Conservation (phyloP, 495 filamentous ascomycete species). For the Lichenothelia convexa region DNA sequence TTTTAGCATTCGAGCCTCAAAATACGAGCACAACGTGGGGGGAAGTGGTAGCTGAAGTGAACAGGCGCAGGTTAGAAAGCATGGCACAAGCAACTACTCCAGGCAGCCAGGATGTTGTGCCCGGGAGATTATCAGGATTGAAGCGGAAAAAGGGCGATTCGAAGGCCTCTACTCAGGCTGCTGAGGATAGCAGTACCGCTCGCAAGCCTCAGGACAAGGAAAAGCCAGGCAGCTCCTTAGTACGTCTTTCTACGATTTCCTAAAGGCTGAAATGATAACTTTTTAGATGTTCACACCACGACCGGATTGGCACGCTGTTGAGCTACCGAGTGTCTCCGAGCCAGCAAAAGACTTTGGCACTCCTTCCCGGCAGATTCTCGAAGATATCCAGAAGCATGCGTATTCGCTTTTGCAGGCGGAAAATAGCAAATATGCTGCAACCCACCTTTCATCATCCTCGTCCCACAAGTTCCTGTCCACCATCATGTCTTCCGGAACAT, state of each 20-base stretch:
- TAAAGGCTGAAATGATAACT: constrained; percentile 7
- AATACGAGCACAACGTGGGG: no score
- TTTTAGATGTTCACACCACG: constrained; percentile 56
- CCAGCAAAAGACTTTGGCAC: constrained; percentile 25
- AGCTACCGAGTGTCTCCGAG: constrained; percentile 37
- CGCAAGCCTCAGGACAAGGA: no score
- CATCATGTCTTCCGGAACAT: constrained; percentile 89
- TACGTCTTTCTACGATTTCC: background rate
- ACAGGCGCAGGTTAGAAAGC: no score
- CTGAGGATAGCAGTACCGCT: no score
- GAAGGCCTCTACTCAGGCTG: no score
- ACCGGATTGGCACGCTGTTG: constrained; percentile 67
- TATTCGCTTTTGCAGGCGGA: constrained; percentile 58
- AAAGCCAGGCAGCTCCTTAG: constrained; percentile 7
- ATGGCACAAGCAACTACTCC: no score
- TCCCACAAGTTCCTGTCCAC: constrained; percentile 86
- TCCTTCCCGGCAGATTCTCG: constrained; percentile 38
- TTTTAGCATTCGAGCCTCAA: no score
- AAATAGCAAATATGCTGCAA: constrained; percentile 38
- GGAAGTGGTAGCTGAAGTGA: no score
- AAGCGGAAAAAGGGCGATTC: no score
- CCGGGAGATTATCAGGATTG: no score
- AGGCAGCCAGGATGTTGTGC: no score
- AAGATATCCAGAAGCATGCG: constrained; percentile 59
- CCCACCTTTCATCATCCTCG: constrained; percentile 42